Conservation (phyloP, 305 asterid species). For the Plantago coronopus region DNA sequence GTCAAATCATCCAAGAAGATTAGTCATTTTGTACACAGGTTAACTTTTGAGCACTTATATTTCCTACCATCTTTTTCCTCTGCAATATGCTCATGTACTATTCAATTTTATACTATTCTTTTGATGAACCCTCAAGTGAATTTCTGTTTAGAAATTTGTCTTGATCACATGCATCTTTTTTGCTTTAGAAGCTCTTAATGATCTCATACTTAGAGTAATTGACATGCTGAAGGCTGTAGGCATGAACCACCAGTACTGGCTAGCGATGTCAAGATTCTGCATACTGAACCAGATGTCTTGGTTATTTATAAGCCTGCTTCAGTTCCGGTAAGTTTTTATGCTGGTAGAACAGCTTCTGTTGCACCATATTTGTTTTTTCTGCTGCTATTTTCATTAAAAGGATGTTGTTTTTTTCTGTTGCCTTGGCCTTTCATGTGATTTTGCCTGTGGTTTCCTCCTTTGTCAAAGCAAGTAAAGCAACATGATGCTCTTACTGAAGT, state of each 20-base stretch:
- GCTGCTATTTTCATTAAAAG: background rate
- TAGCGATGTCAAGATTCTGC: slow-evolving; percentile 66
- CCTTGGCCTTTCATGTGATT: no score
- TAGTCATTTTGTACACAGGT: slow-evolving; percentile 97
- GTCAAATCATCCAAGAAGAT: slow-evolving; percentile 79
- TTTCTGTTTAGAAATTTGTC: slow-evolving; percentile 11
- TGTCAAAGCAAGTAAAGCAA: no score
- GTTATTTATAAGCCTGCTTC: slow-evolving; percentile 94
- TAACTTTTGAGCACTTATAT: slow-evolving; percentile 11
- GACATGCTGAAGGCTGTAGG: slow-evolving; percentile 67
- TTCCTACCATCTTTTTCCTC: slow-evolving; percentile 2
- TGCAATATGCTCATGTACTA: background rate
- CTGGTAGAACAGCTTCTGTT: slow-evolving; percentile 6
- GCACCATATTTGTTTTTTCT: slow-evolving; percentile 7
- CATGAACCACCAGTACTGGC: slow-evolving; percentile 99
- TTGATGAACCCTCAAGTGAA: slow-evolving; percentile 4
- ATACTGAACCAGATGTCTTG: slow-evolving; percentile 65
- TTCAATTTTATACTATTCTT: slow-evolving; percentile 11
- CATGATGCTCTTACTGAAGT: no score
- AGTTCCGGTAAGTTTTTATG: slow-evolving; percentile 69
- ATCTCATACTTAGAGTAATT: slow-evolving; percentile 31
- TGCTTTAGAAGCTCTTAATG: slow-evolving; percentile 3
- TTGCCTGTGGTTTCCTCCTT: no score
- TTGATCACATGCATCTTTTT: slow-evolving; percentile 5
- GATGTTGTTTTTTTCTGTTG: no score